Percentiles rank a stretch among this genome's conserved stretches.
Conservation (phyloP, 2,329 filamentous ascomycete genomes). For the Diaporthe sp. region DNA sequence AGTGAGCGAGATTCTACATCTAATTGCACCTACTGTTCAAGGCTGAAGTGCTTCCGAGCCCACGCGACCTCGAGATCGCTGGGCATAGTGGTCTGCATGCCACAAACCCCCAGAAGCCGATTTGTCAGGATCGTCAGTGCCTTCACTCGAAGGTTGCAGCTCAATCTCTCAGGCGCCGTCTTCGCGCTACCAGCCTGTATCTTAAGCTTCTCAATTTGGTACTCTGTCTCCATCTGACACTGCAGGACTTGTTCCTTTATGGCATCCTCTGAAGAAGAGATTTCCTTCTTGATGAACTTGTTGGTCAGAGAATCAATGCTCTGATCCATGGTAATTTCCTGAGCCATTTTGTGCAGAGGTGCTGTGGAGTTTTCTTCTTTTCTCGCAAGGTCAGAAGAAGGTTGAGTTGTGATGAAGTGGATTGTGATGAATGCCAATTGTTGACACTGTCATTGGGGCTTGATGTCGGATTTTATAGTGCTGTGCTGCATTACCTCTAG, state of each 20-base stretch:
- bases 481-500: neutral
- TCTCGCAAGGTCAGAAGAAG: no score
- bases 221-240: neutral
- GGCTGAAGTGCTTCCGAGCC: neutral
- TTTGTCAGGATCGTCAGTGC: neutral
- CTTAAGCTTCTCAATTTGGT: neutral
- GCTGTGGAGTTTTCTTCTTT: neutral
- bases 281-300: neutral
- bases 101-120: neutral
- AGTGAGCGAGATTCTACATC: neutral
- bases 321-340: neutral
- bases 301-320: neutral
- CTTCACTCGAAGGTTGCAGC: neutral
- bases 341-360: neutral
- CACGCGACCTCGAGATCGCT: neutral
- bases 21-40: neutral
- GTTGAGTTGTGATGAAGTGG: neutral
- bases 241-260: neutral
- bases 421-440: neutral
- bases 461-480: neutral
- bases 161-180: neutral
- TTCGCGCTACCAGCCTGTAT: neutral
- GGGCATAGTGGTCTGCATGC: neutral
- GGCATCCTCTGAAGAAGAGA: neutral
- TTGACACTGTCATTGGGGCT: neutral